Evolutionary conservation across 1,284 basidiomycete species (phyloP), one percentile per base, ranked within the genome.

Genomic region (Leccinum griseonigrum): DNA sequence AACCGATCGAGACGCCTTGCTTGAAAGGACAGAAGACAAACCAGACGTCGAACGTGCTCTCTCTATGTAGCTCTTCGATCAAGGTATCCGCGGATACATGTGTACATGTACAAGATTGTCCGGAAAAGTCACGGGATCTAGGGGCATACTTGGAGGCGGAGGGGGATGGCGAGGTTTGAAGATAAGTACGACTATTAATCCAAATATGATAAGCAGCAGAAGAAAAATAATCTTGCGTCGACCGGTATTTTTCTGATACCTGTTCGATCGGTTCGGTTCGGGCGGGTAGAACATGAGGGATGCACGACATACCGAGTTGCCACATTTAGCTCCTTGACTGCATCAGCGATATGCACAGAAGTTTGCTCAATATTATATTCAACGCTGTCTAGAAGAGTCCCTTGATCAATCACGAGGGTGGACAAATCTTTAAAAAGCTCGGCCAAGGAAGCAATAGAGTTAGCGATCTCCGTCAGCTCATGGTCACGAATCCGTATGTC

Each of bases 291-390:
- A 18, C 14, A 31, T 18, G 29, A n/a, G 14, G 22, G 8, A 26
- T 31, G 51, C 48, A 63, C 36, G 31, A 77, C 84, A 66, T 70
- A 95, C 92, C 80, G 81, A 64, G 90, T 91, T 3, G 97, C 97
- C 4, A 86, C 80, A 59, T 90, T 80, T 51, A 99, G 81, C 69
- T 98, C 95, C 68, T 86, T 84, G 28, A 92, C 95, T 4, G 96
- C 94, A 43, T 92, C 92, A 60, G 87, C 76, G 74, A 97, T 84
- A 60, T 95, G 85, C 26, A 85, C 85, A 7, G 90, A 88, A 22
- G 96, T 95, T 74, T 92, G 89, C 74, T 98, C 95, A 60, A 99
- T 94, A 74, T 99, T 99, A 78, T 95, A 99, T 77, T 99, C 97
- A 60, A 99, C 87, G 48, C 93, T 92, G 76, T 99, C 97, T 60